Base-by-base conservation (phyloP, 768 basidiomycete genomes). In the Chalciporus piperatus region DNA sequence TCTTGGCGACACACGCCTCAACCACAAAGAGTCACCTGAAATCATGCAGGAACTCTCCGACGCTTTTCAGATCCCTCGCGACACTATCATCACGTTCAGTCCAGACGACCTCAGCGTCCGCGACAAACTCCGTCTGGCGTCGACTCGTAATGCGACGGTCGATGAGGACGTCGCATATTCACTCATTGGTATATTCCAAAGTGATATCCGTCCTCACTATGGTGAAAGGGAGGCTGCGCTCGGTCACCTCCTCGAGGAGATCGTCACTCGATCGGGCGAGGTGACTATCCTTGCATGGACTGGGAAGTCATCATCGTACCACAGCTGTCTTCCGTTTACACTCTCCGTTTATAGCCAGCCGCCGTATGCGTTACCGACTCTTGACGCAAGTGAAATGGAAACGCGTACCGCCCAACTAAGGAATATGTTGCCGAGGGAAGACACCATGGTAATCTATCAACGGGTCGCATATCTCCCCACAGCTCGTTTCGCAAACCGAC, bases 31-130 rank as follows among this genome's bases (percentile, higher is more conserved):
- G 17, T 38, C 47, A 13, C 27, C 38, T 32, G 17, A 11, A 10
- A 51, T 55, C 28, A 30, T 55, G 41, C 25, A 50, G 8, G 54
- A 55, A 22, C 22, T 52, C 1, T 40, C 51, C 2, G 14, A 8
- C 27, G 16, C 28, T 12, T 23, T 48, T n/a, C 22, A 6, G 3
- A 40, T 48, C 25, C 20, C 47, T 22, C 28, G n/a, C 23, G 47
- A 39, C 12, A 33, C 12, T 27, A 27, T 48, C 39, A 20, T 33
- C 39, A 16, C 12, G 9, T 48, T 48, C 20, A 9, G 10, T 41
- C 47, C 47, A 14, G 28, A 48, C 3, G 13, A 19, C 12, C 14
- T 48, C 19, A 41, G 17, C 6, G 28, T 41, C 6, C 30, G 47
- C 27, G 47, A 30, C 13, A 48, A 40, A 19, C 47, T 48, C 30